Conservation (phyloP, 768 basidiomycete genomes). For the Lactifluus subvellereus region DNA sequence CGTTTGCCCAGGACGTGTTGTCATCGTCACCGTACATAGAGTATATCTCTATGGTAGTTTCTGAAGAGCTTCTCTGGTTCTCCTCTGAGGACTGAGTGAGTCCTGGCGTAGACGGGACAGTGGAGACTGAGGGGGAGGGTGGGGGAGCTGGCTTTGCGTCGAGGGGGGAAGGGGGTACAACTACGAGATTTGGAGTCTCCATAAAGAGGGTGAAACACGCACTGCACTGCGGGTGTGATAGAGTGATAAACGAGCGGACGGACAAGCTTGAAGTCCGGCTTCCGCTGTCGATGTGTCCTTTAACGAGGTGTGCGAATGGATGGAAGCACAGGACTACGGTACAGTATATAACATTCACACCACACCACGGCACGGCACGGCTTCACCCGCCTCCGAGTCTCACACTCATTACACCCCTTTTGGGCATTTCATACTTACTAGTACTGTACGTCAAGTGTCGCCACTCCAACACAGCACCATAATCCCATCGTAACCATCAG, state of each 20-base stretch:
- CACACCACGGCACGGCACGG: background rate
- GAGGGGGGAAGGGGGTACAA: conserved; percentile 16
- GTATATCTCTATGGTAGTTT: conserved; percentile 78
- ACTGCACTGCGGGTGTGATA: background rate
- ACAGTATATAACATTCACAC: background rate
- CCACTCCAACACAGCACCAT: background rate
- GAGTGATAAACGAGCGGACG: conserved; percentile 15
- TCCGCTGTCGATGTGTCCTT: conserved; percentile 11
- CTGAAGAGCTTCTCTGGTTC: conserved; percentile 53
- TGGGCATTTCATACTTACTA: too few relatives aligned
- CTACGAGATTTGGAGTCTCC: conserved; percentile 23
- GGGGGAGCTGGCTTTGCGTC: conserved; percentile 1
- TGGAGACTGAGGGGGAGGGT: conserved; percentile 14
- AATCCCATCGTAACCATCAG: conserved; percentile 21
- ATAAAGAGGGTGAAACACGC: conserved; percentile 16
- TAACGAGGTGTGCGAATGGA: background rate
- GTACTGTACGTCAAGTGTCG: too few relatives aligned
- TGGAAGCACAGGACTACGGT: background rate
- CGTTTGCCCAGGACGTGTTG: conserved; percentile 23
- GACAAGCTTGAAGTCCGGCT: conserved; percentile 22
- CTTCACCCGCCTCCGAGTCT: too few relatives aligned
- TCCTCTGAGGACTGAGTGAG: conserved; percentile 33
- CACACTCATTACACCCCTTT: too few relatives aligned
- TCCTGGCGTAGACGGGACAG: conserved; percentile 31
- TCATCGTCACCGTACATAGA: conserved; percentile 75